phyloP scores from a whole-genome alignment of 495 filamentous ascomycete species.

The Clohesyomyces aquaticus region DNA sequence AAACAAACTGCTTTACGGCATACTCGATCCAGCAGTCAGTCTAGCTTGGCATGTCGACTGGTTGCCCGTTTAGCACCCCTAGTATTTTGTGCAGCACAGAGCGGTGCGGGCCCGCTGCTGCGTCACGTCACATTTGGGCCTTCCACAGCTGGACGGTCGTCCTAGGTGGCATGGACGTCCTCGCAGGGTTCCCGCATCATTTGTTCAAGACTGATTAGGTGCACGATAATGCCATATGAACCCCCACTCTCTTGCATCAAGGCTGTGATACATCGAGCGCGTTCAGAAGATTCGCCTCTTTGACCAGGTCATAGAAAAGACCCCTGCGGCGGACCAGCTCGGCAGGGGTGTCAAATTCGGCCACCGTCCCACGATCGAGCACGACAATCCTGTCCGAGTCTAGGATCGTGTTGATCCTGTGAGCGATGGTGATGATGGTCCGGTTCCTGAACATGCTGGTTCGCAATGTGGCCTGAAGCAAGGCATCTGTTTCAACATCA shows the following conservation, averaged over 20 bases:
- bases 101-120: neutral
- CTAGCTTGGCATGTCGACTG: neutral
- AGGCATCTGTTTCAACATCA: constrained; percentile 89
- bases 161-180: neutral
- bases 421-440: constrained; percentile 97
- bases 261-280: constrained; percentile 36
- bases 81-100: neutral
- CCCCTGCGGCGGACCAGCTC: constrained; percentile 46
- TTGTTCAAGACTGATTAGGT: constrained; percentile 8
- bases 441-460: constrained; percentile 75
- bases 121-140: neutral
- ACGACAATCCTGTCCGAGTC: constrained; percentile 92
- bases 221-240: constrained; percentile 23
- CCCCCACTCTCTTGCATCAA: constrained; percentile 3
- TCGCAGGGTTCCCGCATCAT: neutral
- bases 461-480: constrained; percentile 71
- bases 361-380: constrained; percentile 66
- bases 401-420: constrained; percentile 95
- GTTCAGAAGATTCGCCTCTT: constrained; percentile 46
- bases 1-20: neutral
- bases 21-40: neutral
- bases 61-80: neutral
- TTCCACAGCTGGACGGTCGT: neutral
- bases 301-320: constrained; percentile 51
- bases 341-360: constrained; percentile 52